Base-by-base conservation (phyloP, 108 stramenopile genomes). In the Nannochloropsis gaditana region DNA sequence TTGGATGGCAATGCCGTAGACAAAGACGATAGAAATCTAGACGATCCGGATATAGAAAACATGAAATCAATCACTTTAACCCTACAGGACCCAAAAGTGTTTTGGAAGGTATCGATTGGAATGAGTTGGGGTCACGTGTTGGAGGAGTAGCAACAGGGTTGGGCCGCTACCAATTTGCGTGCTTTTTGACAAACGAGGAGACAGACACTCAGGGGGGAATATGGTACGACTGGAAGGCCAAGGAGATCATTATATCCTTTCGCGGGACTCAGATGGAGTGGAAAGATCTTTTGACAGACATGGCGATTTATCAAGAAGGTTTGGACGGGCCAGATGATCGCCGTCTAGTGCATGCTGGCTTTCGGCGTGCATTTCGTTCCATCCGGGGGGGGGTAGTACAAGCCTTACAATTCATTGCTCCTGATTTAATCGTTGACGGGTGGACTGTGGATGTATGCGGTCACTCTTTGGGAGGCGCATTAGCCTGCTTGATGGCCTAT, bases 211-310 rank as follows among this genome's bases (percentile, higher is more conserved):
- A 73, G 6, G 59, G 59, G 59, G 59, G 59, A 3, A 73, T 73
- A 15, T 73, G 59, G 59, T 73, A n/a, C 8, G 59, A 73, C n/a
- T 15, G 19, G 19, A 73, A 73, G n/a, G 59, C 59, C 59, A 73
- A 73, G 59, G 59, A 73, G 59, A 73, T 73, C 59, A 73, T 73
- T 73, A n/a, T 73, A 15, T 73, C 59, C 59, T 73, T 73, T n/a
- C 59, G 59, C 2, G 59, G 59, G 19, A 73, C 59, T 15, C 59
- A 73, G 59, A 73, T 73, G 59, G 59, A 73, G 8, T 73, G 59
- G 59, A 73, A 73, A n/a, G 59, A 73, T 73, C n/a, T 73, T 15
- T n/a, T 73, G 59, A 73, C 59, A n/a, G 59, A 73, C 59, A 73
- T 73, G 59, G 59, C 59, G 59, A 73, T 73, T n/a, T 73, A 73